Base-by-base conservation (phyloP, 306 rosid species). In the Oemleria cerasiformis region DNA sequence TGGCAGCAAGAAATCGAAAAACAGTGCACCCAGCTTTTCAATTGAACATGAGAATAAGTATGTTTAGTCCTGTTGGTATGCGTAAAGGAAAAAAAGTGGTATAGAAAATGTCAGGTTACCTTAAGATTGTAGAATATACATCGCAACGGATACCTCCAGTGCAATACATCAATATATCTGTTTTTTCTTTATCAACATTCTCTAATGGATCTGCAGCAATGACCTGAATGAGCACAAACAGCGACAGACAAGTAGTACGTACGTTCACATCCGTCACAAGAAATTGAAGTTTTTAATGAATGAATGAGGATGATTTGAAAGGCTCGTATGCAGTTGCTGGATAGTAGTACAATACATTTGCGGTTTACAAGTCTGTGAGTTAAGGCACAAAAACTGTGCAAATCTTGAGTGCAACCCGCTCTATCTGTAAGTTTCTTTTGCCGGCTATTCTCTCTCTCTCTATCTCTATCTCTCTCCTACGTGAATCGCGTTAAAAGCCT, bases 81-180 rank as follows among this genome's bases (percentile, higher is more conserved):
- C 30, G 5, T 8, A 53, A 45, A 56, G 50, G 55, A 75, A 16
- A 34, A 40, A 15, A 43, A 38, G 34, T 51, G 3, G 54, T 20
- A 73, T 10, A 69, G 59, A n/a, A 16, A 21, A 34, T 68, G 57
- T 61, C 11, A 30, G 16, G 47, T 82, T 86, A 89, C 97, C 97
- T 91, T 63, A 94, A 80, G 48, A 89, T 89, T 47, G 97, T 83
- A 41, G 98, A 91, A 80, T 89, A 91, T 50, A 91, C 94, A 61
- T 91, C 95, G 61, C 98, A 94, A 19, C 92, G 93, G 63, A 94
- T 94, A 59, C 97, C 97, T 59, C 97, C 97, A 7, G 98, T 94
- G 80, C 97, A 94, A 83, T 94, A 94, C 98, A 94, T 91, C 84
- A 91, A 79, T 82, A 91, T 82, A 73, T 83, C 83, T 15, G 92